phyloP scores from a whole-genome alignment of 1,139 yeast genomes.

The Geotrichum klebahnii region DNA sequence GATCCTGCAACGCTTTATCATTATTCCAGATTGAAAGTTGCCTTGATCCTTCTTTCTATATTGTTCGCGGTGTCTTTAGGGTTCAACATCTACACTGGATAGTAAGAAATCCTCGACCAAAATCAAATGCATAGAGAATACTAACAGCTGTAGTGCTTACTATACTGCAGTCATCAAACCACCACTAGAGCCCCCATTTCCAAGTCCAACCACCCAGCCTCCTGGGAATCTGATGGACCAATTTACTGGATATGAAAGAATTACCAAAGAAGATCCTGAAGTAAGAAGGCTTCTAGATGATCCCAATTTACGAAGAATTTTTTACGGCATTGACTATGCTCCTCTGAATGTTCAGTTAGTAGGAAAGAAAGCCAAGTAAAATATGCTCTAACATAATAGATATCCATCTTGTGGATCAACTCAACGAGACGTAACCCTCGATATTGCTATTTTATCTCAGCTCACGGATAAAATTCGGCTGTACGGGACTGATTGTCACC shows the following conservation, averaged over 20 bases:
- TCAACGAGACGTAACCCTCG: conserved; percentile 50
- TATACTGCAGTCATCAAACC: background rate
- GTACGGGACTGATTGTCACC: conserved; percentile 64
- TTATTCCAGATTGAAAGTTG: background rate
- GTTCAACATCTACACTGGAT: conserved; percentile 14
- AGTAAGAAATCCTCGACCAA: conserved; percentile 8
- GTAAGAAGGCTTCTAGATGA: conserved; percentile 35
- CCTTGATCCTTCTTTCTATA: conserved; percentile 1
- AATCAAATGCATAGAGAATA: background rate
- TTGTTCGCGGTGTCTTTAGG: conserved; percentile 9
- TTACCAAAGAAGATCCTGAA: conserved; percentile 25
- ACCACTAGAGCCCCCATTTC: background rate
- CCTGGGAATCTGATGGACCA: background rate
- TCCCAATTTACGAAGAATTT: conserved; percentile 39
- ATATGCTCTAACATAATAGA: conserved; percentile 4
- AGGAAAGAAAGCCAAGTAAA: no score
- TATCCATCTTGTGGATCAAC: conserved; percentile 46
- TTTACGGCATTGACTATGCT: conserved; percentile 60
- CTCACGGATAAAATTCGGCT: conserved; percentile 56
- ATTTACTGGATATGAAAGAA: conserved; percentile 7
- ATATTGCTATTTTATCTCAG: conserved; percentile 55
- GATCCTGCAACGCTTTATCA: no score
- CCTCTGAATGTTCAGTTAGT: conserved; percentile 46
- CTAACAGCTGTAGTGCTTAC: background rate
- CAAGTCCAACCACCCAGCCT: background rate